These are phyloP conservation scores for Pythium brassicae DNA, from an alignment of 352 stramenopile species.

Conservation along the genomic window DNA sequence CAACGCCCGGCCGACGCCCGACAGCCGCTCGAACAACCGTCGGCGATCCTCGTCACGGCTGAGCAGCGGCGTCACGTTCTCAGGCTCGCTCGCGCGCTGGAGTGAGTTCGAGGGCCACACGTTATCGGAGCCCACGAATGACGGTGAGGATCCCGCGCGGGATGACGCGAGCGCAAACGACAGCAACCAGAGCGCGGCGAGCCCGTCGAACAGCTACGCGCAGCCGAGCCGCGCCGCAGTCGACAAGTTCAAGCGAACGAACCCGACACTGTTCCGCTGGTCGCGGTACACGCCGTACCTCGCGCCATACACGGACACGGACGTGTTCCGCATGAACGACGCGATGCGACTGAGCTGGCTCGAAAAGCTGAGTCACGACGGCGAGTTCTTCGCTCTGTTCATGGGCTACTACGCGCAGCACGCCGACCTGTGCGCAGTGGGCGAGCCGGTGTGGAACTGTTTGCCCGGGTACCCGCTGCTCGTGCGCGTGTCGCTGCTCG, in stretches of 20 bases:
- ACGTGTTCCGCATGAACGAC: conserved; percentile 56
- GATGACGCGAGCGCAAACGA: conserved; percentile 13
- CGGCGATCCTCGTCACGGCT: conserved; percentile 33
- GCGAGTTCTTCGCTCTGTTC: conserved; percentile 73
- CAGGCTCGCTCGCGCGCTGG: conserved; percentile 48
- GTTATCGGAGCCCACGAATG: conserved; percentile 20
- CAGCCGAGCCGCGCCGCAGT: conserved; percentile 14
- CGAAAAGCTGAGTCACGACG: conserved; percentile 52
- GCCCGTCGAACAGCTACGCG: too few relatives aligned
- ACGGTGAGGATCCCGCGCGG: conserved; percentile 9
- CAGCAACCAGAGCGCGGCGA: conserved; percentile 9
- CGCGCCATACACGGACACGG: conserved; percentile 37
- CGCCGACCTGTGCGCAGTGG: conserved; percentile 32
- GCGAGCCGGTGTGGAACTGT: conserved; percentile 38
- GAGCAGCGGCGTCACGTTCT: conserved; percentile 52
- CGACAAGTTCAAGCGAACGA: conserved; percentile 44
- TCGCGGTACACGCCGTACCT: conserved; percentile 54
- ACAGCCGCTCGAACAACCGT: conserved; percentile 12
- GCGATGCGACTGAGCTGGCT: conserved; percentile 37
- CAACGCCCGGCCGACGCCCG: background rate
- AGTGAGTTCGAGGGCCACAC: conserved; percentile 46
- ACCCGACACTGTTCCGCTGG: conserved; percentile 66
- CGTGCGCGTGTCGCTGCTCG: conserved; percentile 46
- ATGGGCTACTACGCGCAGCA: conserved; percentile 57
- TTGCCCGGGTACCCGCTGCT: conserved; percentile 60